Conservation (phyloP, 2,329 filamentous ascomycete genomes). For the Fusarium duplospermum region DNA sequence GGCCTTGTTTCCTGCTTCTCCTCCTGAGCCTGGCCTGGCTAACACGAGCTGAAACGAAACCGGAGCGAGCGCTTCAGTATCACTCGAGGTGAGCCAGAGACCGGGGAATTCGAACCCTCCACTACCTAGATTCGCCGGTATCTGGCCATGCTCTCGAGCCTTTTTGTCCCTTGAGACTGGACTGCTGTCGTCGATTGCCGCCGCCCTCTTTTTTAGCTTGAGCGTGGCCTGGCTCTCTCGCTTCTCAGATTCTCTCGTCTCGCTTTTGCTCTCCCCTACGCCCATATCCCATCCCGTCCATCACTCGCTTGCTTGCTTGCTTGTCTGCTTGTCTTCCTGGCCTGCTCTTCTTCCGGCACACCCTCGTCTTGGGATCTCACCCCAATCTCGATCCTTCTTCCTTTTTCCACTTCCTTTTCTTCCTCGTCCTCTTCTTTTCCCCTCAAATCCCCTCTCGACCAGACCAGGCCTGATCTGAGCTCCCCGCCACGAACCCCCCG, state of each 20-base stretch:
- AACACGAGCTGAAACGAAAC: slow-evolving; percentile 29
- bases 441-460: slow-evolving; percentile 22
- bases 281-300: slow-evolving; percentile 5
- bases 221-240: slow-evolving; percentile 37
- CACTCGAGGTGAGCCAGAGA: slow-evolving; percentile 19
- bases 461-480: slow-evolving; percentile 43
- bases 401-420: slow-evolving; percentile 23
- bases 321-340: not conserved
- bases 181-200: slow-evolving; percentile 37
- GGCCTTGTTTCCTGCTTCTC: not conserved
- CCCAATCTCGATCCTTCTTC: slow-evolving; percentile 37
- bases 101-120: not conserved
- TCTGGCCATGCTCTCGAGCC: slow-evolving; percentile 33
- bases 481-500: slow-evolving; percentile 42
- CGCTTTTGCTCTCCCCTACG: not conserved
- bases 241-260: slow-evolving; percentile 16
- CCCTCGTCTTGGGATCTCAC: slow-evolving; percentile 40
- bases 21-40: slow-evolving; percentile 1
- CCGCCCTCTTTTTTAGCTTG: slow-evolving; percentile 38
- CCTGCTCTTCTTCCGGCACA: slow-evolving; percentile 27
- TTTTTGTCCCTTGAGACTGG: slow-evolving; percentile 12
- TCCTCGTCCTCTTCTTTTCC: slow-evolving; percentile 10
- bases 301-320: not conserved
- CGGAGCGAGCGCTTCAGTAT: slow-evolving; percentile 32
- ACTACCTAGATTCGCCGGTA: not conserved